These are phyloP conservation scores for Clonostachys rhizophaga DNA, from an alignment of 2,329 filamentous ascomycete species.

Conservation along the genomic window DNA sequence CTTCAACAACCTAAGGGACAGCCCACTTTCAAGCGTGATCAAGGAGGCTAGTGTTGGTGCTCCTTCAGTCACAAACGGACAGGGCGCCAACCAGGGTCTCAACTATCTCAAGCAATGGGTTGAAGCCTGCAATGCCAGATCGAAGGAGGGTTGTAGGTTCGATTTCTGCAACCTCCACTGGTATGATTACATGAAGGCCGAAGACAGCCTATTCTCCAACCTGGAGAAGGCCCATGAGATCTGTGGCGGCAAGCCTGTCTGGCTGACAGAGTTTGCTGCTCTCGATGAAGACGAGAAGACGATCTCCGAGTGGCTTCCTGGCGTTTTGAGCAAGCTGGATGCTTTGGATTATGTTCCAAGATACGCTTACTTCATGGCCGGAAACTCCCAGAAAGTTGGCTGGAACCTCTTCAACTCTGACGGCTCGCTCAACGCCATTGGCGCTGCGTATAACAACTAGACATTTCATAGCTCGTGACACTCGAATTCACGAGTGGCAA, in stretches of 20 bases:
- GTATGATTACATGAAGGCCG: conserved; percentile 48
- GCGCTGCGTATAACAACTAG: too few relatives aligned
- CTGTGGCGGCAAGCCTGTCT: conserved; percentile 47
- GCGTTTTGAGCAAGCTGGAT: conserved; percentile 26
- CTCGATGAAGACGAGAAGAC: conserved; percentile 31
- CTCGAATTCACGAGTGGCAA: too few relatives aligned
- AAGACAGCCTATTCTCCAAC: conserved; percentile 49
- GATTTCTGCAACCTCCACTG: conserved; percentile 62
- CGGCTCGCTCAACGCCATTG: too few relatives aligned
- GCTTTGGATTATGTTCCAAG: conserved; percentile 43
- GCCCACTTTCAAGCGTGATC: too few relatives aligned
- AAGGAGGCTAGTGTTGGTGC: conserved; percentile 10
- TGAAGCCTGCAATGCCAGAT: too few relatives aligned
- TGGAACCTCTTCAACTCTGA: too few relatives aligned
- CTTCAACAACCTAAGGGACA: too few relatives aligned
- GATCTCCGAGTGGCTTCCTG: conserved; percentile 30
- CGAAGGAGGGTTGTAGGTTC: too few relatives aligned
- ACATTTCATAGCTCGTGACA: too few relatives aligned
- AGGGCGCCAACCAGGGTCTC: conserved; percentile 7
- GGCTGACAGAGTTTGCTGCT: conserved; percentile 62
- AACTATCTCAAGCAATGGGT: too few relatives aligned
- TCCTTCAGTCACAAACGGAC: conserved; percentile 60
- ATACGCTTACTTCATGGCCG: conserved; percentile 53
- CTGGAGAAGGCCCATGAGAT: conserved; percentile 37
- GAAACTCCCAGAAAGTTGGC: too few relatives aligned